These are phyloP conservation scores for Trichophyton simii DNA, from an alignment of 2,329 filamentous ascomycete genomes.

Conservation along the genomic window DNA sequence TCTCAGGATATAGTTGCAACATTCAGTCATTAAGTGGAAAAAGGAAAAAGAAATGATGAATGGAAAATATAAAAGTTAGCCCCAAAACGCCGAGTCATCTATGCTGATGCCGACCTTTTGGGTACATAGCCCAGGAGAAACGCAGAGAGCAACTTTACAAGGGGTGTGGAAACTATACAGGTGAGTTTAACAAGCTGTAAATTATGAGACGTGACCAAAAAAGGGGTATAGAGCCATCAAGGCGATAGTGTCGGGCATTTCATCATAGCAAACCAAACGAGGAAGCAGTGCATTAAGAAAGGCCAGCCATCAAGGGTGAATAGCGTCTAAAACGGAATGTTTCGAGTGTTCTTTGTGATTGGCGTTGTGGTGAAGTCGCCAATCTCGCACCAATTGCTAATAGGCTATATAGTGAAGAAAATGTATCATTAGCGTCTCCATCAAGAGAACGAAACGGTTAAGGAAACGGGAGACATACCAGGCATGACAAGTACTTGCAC, in stretches of 20 bases:
- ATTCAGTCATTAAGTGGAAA: not conserved
- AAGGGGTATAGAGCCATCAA: not conserved
- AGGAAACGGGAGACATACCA: conserved; percentile 49
- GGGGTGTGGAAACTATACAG: not conserved
- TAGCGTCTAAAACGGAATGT: not conserved
- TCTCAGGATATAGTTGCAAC: not conserved
- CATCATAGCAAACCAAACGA: conserved; percentile 2
- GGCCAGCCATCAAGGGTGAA: not conserved
- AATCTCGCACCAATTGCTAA: conserved; percentile 56
- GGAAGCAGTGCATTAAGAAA: not conserved
- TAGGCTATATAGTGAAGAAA: conserved; percentile 33
- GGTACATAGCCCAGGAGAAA: not conserved
- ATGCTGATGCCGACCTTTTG: not conserved
- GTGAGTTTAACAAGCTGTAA: not conserved
- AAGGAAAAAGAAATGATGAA: not conserved
- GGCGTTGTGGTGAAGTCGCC: conserved; percentile 7
- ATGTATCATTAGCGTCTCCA: conserved; percentile 2
- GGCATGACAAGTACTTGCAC: conserved; percentile 91
- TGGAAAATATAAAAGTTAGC: not conserved
- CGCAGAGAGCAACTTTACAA: not conserved
- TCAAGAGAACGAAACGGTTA: not conserved
- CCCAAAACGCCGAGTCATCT: not conserved
- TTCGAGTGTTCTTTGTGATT: not conserved
- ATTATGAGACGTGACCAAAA: not conserved
- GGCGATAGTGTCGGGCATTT: not conserved